A percentile compares a stretch with the other conserved stretches of the same genome.
Evolutionary conservation across 257 asterid genomes (phyloP).

Genomic region (Thymus mandschuricus): DNA sequence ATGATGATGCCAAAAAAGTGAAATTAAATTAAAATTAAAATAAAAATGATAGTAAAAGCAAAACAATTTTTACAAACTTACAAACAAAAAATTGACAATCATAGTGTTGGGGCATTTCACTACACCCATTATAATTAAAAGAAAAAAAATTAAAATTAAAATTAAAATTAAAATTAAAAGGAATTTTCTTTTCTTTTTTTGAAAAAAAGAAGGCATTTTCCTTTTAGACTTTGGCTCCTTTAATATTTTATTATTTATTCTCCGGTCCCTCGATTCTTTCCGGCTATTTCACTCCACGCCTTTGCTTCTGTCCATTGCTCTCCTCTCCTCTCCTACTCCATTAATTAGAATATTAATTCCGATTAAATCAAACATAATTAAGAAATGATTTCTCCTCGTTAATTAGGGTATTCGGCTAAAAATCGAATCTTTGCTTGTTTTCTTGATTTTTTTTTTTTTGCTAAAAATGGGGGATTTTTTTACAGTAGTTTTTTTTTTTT

Average conservation of each 20-base stretch:
- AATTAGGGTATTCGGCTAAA: conserved; percentile 20
- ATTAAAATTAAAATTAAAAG: neutral
- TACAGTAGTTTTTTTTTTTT: neutral
- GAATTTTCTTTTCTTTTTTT: too few relatives aligned
- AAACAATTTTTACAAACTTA: conserved; percentile 22
- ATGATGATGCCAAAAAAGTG: conserved; percentile 24
- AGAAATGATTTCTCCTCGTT: neutral
- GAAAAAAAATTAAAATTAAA: neutral
- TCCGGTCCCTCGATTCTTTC: conserved; percentile 58
- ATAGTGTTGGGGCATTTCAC: conserved; percentile 41
- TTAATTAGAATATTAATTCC: neutral
- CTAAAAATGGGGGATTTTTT: neutral
- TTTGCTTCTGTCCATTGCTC: conserved; percentile 50
- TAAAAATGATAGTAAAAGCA: neutral
- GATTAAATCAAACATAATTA: neutral
- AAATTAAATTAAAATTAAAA: neutral
- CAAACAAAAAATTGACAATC: conserved; percentile 28
- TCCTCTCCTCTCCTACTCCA: conserved; percentile 28
- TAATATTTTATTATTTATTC: conserved; percentile 10
- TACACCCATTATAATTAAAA: conserved; percentile 36
- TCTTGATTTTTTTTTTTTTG: neutral
- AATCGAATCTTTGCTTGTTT: conserved; percentile 14
- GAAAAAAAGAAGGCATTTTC: neutral
- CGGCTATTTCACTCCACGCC: conserved; percentile 62
- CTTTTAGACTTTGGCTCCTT: neutral